Evolutionary conservation across 345 rosid genomes (phyloP), one percentile per base, ranked within the genome.

Genomic region (Brassica cretica): DNA sequence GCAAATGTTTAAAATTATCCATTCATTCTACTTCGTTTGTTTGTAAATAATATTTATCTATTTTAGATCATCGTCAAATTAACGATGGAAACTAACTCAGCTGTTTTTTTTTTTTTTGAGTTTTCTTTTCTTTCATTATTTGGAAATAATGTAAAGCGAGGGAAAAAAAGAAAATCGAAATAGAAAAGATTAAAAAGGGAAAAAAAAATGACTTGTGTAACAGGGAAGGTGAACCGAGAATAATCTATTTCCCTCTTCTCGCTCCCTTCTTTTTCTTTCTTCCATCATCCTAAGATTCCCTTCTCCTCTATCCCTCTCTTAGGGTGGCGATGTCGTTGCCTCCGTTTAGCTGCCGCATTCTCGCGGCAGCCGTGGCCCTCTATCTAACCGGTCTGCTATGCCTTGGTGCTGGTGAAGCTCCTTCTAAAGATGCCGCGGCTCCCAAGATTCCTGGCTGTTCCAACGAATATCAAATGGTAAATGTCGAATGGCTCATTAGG

Each of bases 401-500:
- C 68, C 25, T 58, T 0, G 72, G 69, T 0, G 83, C 83, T 19
- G 80, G 37, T 15, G 21, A 64, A 44, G 69, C 25, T 32, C 6
- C 74, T 77, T 6, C 75, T 3, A 58, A 78, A 67, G 24, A 68
- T 73, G 69, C 0, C 6, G 4, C 60, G 33, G 9, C 68, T 56
- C 80, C 76, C 1, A 71, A 75, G 37, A 21, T 70, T 35, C 79
- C 80, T 24, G 83, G 76, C 8, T 80, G 83, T 61, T 1, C 64
- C 69, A 75, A 80, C 67, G 80, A 71, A 5, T 58, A n/a, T 59
- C 69, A 80, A 64, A 75, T 71, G 83, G 83, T 80, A 75, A 46
- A 80, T 8, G 9, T 62, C 41, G n/a, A 64, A 70, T 64, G 3
- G 3, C 8, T 62, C 66, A 62, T 49, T 49, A 49, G 55, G 16